These are phyloP conservation scores for Saposhnikovia divaricata DNA, from an alignment of 129 eudicot genomes.

Conservation along the genomic window DNA sequence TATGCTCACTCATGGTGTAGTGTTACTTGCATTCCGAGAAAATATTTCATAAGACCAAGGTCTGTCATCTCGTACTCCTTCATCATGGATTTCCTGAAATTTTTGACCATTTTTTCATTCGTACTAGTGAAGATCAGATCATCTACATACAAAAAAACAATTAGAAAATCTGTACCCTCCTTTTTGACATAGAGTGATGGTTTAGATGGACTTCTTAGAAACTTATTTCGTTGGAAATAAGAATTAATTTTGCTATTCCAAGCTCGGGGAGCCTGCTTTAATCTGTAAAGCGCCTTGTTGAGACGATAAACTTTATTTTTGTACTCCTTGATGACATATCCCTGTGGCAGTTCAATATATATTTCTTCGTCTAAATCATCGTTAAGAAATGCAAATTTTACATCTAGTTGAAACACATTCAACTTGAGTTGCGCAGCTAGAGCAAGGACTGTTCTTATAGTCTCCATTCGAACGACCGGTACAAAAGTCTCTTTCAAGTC, in stretches of 20 bases:
- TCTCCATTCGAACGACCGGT: background rate
- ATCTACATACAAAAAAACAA: background rate
- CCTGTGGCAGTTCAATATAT: background rate
- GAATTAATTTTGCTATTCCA: background rate
- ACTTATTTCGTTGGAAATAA: background rate
- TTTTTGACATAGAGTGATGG: background rate
- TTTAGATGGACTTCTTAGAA: background rate
- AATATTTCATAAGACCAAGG: background rate
- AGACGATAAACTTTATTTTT: background rate
- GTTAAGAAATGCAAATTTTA: background rate
- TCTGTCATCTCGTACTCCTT: background rate
- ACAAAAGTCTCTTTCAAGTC: background rate
- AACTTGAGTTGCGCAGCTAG: background rate
- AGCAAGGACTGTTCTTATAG: background rate
- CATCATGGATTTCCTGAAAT: background rate
- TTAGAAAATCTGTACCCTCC: background rate
- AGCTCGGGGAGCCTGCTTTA: background rate
- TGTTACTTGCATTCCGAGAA: background rate
- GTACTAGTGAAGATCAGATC: background rate
- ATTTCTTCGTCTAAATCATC: background rate
- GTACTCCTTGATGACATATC: background rate
- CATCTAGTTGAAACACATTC: background rate
- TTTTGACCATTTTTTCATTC: background rate
- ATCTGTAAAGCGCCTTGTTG: background rate
- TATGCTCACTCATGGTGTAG: too few species aligned